Evolutionary conservation across 108 stramenopile genomes (phyloP), one percentile per base, ranked within the genome.

Genomic region (Cyclotella distinguenda): DNA sequence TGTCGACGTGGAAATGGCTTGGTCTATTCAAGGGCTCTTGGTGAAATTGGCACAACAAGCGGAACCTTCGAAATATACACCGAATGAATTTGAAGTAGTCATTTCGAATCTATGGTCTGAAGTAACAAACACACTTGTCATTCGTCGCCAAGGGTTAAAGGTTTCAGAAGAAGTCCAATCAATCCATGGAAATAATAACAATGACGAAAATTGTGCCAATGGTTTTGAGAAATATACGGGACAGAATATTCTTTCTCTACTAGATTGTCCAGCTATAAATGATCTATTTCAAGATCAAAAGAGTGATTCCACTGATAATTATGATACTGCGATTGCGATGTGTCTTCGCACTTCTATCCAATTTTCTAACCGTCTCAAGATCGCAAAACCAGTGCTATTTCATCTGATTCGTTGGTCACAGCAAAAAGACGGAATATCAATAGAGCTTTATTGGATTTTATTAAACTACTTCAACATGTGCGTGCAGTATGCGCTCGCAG

Each of bases 401-500:
- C 46, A 21, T 22, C 22, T 75, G 66, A 75, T 75, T n/a, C 53
- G 25, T 25, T 67, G 60, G 60, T 67, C 74, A 27, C 74, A 67
- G 42, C 49, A 67, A 61, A 49, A 58, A 18, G 43, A 46, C 28
- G 39, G 1, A 26, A 22, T 59, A 7, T 68, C 59, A 1, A 12
- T 52, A 26, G 31, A 60, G 51, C 30, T 60, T 12, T 60, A 60
- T 33, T 19, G 26, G 27, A 25, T 60, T 18, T n/a, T 58, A 23
- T 21, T 70, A 30, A 48, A 60, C 13, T 70, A 70, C 50, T 25
- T 70, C n/a, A 32, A 34, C 19, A 18, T 39, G 44, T 60, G 68
- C 30, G 22, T 57, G 8, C 50, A 60, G 26, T 26, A 27, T 47
- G 57, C 39, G n/a, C 15, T 70, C 33, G 58, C 12, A 8, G 39